A percentile compares a stretch with the other conserved stretches of the same genome.
Evolutionary conservation across 2,329 filamentous ascomycete species (phyloP).

Genomic region (Colletotrichum liaoningense): DNA sequence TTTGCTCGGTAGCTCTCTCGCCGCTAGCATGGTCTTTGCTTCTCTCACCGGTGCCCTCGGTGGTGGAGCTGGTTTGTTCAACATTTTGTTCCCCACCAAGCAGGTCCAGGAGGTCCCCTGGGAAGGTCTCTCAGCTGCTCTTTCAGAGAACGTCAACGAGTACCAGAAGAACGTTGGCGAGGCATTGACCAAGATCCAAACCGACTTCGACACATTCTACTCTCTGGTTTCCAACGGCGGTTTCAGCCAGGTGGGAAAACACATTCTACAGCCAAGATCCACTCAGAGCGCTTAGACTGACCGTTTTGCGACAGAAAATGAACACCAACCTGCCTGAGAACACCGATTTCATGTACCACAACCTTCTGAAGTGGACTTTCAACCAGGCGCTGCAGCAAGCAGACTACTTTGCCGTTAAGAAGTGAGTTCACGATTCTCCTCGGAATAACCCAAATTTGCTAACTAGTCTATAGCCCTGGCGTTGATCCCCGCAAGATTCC

Average conservation of each 20-base stretch:
- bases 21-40: background rate
- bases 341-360: slow-evolving; percentile 23
- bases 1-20: background rate
- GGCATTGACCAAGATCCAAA: slow-evolving; percentile 16
- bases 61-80: background rate
- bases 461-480: background rate
- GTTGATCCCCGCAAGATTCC: slow-evolving; percentile 16
- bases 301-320: background rate
- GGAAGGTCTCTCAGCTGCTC: background rate
- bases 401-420: slow-evolving; percentile 21
- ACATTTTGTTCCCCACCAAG: background rate
- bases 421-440: background rate
- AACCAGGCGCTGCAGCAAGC: slow-evolving; percentile 6
- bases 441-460: background rate
- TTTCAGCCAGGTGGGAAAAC: slow-evolving; percentile 2
- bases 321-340: slow-evolving; percentile 2
- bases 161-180: slow-evolving; percentile 17
- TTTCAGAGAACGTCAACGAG: background rate
- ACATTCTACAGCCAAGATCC: background rate
- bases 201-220: slow-evolving; percentile 8
- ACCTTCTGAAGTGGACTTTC: slow-evolving; percentile 1
- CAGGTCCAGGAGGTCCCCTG: background rate
- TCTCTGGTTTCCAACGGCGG: background rate
- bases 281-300: background rate
- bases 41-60: background rate